Percentiles rank a stretch among this genome's conserved stretches.
These are phyloP conservation scores for Prunus dulcis DNA, from an alignment of 306 rosid species.

Conservation along the genomic window DNA sequence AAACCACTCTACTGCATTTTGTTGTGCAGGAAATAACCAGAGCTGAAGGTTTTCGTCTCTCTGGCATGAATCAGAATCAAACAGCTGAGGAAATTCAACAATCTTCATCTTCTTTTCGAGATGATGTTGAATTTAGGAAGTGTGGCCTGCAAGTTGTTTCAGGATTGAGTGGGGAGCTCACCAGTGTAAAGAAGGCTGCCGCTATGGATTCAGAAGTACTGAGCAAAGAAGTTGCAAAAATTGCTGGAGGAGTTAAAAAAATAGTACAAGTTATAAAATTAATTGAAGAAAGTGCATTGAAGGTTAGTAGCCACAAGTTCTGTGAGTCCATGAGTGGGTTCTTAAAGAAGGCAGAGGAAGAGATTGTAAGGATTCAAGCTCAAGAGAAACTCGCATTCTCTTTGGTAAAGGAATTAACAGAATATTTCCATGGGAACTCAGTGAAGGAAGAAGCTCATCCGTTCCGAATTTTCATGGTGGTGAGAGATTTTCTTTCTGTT, in stretches of 20 bases:
- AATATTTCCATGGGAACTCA: constrained; percentile 83
- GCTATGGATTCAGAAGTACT: constrained; percentile 79
- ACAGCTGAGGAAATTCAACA: constrained; percentile 33
- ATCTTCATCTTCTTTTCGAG: constrained; percentile 48
- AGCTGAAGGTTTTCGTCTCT: constrained; percentile 69
- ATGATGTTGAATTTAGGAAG: constrained; percentile 62
- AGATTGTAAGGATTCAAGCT: constrained; percentile 53
- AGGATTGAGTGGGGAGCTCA: constrained; percentile 81
- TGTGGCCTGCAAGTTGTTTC: constrained; percentile 91
- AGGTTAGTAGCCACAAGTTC: constrained; percentile 51
- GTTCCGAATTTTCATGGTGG: constrained; percentile 68
- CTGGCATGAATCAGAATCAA: constrained; percentile 34
- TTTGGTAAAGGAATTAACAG: constrained; percentile 72
- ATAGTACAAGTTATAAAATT: constrained; percentile 51
- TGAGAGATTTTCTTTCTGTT: constrained; percentile 70
- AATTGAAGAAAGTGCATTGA: constrained; percentile 50
- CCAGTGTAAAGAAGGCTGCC: constrained; percentile 78
- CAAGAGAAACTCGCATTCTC: constrained; percentile 54
- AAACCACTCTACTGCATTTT: constrained; percentile 82
- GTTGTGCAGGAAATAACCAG: constrained; percentile 84
- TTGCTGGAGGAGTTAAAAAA: constrained; percentile 57
- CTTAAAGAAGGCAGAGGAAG: constrained; percentile 61
- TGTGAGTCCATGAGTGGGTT: constrained; percentile 59
- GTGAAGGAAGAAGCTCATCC: constrained; percentile 91
- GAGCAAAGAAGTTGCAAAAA: constrained; percentile 60